These are phyloP conservation scores for Pseudogymnoascus sp. DNA, from an alignment of 2,329 filamentous ascomycete species.

Conservation along the genomic window DNA sequence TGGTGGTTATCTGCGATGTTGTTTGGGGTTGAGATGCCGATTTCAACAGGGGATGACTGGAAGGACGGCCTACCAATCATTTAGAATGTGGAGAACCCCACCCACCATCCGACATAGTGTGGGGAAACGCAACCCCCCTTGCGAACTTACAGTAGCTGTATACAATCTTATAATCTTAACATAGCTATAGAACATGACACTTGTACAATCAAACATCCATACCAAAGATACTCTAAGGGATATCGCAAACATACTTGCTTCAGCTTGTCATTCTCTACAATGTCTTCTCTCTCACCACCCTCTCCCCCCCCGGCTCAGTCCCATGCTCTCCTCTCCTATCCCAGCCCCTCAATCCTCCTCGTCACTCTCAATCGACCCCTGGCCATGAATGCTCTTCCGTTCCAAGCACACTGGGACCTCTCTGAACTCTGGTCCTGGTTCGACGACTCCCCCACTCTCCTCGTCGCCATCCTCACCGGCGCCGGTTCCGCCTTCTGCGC, in stretches of 20 bases:
- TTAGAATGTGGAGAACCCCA: neutral
- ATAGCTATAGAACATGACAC: neutral
- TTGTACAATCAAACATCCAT: neutral
- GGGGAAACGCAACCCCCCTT: neutral
- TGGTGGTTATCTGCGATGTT: neutral
- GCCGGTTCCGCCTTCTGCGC: constrained; percentile 49
- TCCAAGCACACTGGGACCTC: constrained; percentile 42
- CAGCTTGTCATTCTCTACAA: neutral
- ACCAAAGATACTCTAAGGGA: neutral
- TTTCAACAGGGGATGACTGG: neutral
- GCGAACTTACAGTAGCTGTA: neutral
- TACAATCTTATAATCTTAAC: neutral
- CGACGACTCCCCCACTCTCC: constrained; percentile 42
- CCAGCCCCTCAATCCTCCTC: constrained; percentile 41
- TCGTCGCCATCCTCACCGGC: constrained; percentile 45
- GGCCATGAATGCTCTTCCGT: constrained; percentile 41
- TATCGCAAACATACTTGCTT: neutral
- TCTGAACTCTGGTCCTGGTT: constrained; percentile 47
- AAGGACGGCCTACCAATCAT: neutral
- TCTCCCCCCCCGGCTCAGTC: constrained; percentile 18
- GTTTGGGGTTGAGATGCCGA: neutral
- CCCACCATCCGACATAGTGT: neutral
- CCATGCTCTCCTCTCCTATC: constrained; percentile 36
- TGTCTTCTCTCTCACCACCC: neutral
- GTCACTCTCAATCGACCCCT: constrained; percentile 47